Conservation (phyloP, 257 asterid genomes). For the Nicotiana benthamiana region DNA sequence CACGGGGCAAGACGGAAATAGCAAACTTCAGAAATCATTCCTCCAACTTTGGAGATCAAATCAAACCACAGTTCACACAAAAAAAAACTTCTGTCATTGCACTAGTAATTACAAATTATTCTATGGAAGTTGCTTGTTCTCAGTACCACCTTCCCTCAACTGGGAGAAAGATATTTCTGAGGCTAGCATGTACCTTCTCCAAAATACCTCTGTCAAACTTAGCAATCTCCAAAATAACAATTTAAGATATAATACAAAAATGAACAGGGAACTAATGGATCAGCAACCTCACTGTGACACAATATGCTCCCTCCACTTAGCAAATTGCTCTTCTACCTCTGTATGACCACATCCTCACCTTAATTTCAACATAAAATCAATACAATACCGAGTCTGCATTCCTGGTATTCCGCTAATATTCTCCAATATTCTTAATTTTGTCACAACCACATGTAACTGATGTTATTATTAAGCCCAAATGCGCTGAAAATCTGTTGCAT, state of each 20-base stretch:
- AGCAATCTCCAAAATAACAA: background rate
- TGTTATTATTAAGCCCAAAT: background rate
- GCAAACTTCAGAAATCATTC: slow-evolving; percentile 6
- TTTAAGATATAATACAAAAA: background rate
- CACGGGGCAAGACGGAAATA: slow-evolving; percentile 5
- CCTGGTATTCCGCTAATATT: background rate
- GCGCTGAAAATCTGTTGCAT: background rate
- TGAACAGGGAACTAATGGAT: background rate
- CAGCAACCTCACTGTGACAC: background rate
- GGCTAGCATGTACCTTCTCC: background rate
- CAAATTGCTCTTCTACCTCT: background rate
- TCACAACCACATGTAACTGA: background rate
- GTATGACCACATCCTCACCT: background rate
- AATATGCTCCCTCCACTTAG: background rate
- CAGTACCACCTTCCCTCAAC: background rate
- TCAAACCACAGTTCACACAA: background rate
- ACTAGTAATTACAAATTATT: background rate
- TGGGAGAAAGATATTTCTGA: background rate
- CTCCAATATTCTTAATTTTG: background rate
- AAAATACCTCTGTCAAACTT: background rate
- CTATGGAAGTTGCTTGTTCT: background rate
- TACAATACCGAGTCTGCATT: background rate
- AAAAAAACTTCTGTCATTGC: background rate
- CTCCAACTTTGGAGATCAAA: background rate
- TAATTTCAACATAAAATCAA: background rate